Conservation (phyloP, 148 eudicot species). For the Linanthus parryae region DNA sequence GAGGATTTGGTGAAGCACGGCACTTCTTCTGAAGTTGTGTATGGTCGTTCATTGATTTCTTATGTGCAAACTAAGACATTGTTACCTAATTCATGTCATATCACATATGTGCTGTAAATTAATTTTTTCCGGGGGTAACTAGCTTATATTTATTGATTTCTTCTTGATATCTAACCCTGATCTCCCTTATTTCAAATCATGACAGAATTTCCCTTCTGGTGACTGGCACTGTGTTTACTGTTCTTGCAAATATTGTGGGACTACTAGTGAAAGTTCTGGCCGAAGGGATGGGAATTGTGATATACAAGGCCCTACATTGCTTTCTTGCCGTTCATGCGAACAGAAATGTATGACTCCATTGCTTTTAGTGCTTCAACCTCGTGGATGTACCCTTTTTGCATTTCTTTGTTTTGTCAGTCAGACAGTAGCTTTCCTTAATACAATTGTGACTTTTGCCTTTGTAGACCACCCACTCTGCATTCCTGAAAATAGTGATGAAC, state of each 20-base stretch:
- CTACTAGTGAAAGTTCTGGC: conserved; percentile 25
- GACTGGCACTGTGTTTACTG: conserved; percentile 89
- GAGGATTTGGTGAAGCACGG: no score
- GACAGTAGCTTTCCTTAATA: conserved; percentile 14
- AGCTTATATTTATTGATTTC: no score
- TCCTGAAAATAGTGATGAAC: conserved; percentile 23
- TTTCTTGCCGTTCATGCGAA: conserved; percentile 66
- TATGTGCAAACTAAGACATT: no score
- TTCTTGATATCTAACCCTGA: not conserved
- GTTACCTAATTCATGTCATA: no score
- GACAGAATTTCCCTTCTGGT: conserved; percentile 80
- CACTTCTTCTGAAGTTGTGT: no score
- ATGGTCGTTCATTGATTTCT: no score
- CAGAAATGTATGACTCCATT: conserved; percentile 55
- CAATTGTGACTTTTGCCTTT: conserved; percentile 9
- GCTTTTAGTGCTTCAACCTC: not conserved
- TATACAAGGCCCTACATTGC: conserved; percentile 29
- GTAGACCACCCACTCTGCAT: conserved; percentile 64
- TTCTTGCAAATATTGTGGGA: conserved; percentile 82
- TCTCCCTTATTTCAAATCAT: conserved; percentile 4
- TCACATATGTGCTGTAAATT: no score
- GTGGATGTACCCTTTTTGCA: not conserved
- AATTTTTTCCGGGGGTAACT: no score
- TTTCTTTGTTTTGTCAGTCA: conserved; percentile 8
- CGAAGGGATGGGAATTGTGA: conserved; percentile 25